Base-by-base conservation (phyloP, 495 filamentous ascomycete species). In the Neurospora terricola region DNA sequence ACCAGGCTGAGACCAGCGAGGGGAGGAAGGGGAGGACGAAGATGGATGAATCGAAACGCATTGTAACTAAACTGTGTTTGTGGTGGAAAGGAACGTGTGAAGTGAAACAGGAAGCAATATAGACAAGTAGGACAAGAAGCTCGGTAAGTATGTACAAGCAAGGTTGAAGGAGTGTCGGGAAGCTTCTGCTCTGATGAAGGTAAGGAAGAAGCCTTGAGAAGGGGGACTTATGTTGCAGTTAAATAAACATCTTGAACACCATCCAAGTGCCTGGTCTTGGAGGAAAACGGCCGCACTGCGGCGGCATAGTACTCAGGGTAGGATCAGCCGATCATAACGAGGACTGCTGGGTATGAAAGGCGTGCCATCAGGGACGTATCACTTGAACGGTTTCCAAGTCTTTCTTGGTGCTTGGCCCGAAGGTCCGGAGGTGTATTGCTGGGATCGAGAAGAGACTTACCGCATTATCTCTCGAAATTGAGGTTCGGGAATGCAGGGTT, bases 1-100 rank as follows among this genome's bases (percentile, higher is more conserved):
- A 14, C 77, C 79, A 80, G 36, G 82, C 82, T 0, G 76, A 76
- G 34, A 77, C 80, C 5, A 70, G 39, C 3, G 69, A 8, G 18
- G 73, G 69, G 14, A 79, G 72, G 39, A 73, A 18, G 11, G 76
- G 54, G 18, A 77, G 72, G 37, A 73, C 16, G 34, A 71, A 14
- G 39, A 71, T 12, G 38, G 70, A 62, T 23, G 72, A 39, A 34
- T 70, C n/a, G 71, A 78, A 71, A 54, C 72, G 77, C 77, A 79
- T 79, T 18, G 18, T 73, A 69, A 7, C 11, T 10, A 12, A 23
- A 72, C 34, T 70, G 27, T 34, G 27, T 59, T 10, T n/a, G 40
- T 34, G 70, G 59, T 16, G 23, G n/a, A 70, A 43, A 38, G 62
- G 39, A 38, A 62, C 5, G 72, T n/a, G 18, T 73, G 72, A 70